These are phyloP conservation scores for Tuber microsphaerosporum DNA, from an alignment of 495 filamentous ascomycete species.

Conservation along the genomic window DNA sequence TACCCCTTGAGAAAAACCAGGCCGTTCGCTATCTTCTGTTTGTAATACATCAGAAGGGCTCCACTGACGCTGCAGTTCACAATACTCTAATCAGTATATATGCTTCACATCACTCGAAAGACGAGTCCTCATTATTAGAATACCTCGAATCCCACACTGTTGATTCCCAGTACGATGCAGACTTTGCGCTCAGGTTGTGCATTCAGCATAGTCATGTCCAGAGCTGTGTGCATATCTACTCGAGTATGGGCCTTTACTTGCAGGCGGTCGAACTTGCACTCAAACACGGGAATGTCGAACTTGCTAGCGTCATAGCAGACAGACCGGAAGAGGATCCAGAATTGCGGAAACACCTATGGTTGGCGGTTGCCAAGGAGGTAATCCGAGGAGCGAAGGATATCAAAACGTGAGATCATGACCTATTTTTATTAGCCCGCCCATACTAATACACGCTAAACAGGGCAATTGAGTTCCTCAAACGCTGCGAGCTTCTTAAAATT, in stretches of 20 bases:
- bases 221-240: conserved; percentile 93
- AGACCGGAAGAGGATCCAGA: conserved; percentile 65
- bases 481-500: conserved; percentile 84
- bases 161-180: conserved; percentile 77
- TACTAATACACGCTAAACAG: conserved; percentile 2
- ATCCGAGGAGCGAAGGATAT: conserved; percentile 77
- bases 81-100: conserved; percentile 96
- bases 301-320: conserved; percentile 85
- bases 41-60: conserved; percentile 79
- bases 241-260: conserved; percentile 82
- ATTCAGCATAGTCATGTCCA: conserved; percentile 88
- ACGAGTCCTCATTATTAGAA: conserved; percentile 74
- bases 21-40: conserved; percentile 89
- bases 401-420: conserved; percentile 52
- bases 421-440: not conserved
- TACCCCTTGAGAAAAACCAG: conserved; percentile 67
- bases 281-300: conserved; percentile 77
- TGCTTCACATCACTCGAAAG: conserved; percentile 71
- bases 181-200: conserved; percentile 92
- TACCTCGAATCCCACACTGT: conserved; percentile 75
- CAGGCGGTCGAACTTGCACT: conserved; percentile 88
- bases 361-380: conserved; percentile 85
- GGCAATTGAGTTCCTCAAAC: conserved; percentile 86
- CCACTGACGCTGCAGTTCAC: conserved; percentile 82
- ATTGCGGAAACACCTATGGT: conserved; percentile 91